A percentile compares a stretch with the other conserved stretches of the same genome.
phyloP scores from a whole-genome alignment of 305 asterid genomes.

The Rubia balearica region DNA sequence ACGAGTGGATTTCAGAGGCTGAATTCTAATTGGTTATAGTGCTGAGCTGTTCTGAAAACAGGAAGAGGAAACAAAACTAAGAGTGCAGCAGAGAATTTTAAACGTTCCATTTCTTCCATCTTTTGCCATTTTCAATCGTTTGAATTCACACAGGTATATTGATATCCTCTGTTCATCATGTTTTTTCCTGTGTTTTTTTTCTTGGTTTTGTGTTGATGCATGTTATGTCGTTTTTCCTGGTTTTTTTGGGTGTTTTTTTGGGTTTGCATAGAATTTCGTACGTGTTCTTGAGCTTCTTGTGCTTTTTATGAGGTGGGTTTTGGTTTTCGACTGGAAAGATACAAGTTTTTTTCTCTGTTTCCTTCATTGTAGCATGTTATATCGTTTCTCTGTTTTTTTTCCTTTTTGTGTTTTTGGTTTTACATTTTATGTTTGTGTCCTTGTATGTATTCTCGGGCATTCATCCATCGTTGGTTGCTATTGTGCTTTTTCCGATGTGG shows the following conservation, averaged over 20 bases:
- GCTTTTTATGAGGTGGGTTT: neutral
- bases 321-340: too few species aligned
- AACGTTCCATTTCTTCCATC: neutral
- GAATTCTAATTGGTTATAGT: neutral
- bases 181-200: too few species aligned
- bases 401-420: too few species aligned
- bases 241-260: too few species aligned
- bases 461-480: neutral
- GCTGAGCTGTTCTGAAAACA: neutral
- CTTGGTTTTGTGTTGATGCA: neutral
- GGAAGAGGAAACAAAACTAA: neutral
- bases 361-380: too few species aligned
- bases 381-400: too few species aligned
- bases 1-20: neutral
- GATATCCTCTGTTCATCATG: neutral
- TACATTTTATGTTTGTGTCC: neutral
- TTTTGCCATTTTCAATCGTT: neutral
- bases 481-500: too few species aligned
- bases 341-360: too few species aligned
- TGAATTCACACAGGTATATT: too few species aligned
- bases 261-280: neutral
- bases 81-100: neutral
- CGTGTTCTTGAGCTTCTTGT: neutral
- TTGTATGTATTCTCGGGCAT: neutral
- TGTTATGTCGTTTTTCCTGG: neutral